Percentiles rank a stretch among this genome's conserved stretches.
These are phyloP conservation scores for Fusarium xyrophilum DNA, from an alignment of 2,329 filamentous ascomycete species.

Conservation along the genomic window DNA sequence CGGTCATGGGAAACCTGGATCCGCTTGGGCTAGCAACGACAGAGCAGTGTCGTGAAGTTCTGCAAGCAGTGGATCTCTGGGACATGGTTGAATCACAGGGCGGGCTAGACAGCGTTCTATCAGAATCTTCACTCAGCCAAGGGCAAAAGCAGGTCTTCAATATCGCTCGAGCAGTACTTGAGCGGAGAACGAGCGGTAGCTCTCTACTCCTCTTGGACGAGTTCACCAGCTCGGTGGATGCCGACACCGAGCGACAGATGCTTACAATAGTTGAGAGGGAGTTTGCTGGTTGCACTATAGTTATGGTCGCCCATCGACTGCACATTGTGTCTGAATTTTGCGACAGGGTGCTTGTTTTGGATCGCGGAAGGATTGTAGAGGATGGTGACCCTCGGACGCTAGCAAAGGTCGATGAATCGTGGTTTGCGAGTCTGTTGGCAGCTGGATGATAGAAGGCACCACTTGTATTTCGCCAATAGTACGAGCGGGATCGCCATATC, in stretches of 20 bases:
- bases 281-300: neutral
- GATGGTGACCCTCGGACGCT: neutral
- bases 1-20: neutral
- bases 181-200: neutral
- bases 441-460: neutral
- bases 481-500: accelerated
- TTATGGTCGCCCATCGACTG: neutral
- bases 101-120: neutral
- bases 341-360: neutral
- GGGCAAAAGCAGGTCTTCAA: neutral
- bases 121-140: neutral
- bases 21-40: neutral
- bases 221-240: neutral
- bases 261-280: neutral
- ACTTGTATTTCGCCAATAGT: accelerated
- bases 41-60: neutral
- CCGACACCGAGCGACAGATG: neutral
- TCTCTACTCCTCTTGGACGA: neutral
- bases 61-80: neutral
- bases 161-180: neutral
- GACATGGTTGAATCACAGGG: neutral
- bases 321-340: neutral
- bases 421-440: neutral
- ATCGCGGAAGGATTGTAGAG: neutral
- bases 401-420: neutral